phyloP scores from a whole-genome alignment of 192 early-diverging fungal genomes.

The Backusella mclennaniae region DNA sequence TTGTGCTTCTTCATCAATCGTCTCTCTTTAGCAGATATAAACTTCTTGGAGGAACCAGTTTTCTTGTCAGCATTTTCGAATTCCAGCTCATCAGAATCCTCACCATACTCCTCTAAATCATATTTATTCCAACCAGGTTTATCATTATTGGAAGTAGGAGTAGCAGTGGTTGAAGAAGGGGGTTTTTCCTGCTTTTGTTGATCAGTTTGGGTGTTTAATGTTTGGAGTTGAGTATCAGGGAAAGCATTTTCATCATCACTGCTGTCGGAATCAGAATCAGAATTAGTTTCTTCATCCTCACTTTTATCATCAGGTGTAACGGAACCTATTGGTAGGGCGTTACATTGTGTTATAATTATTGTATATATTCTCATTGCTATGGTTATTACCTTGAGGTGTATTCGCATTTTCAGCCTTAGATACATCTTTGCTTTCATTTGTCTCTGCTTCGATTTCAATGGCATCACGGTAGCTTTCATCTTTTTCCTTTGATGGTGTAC shows the following conservation, averaged over 20 bases:
- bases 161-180: not conserved
- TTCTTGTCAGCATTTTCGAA: not conserved
- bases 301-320: constrained; percentile 4
- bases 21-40: constrained; percentile 82
- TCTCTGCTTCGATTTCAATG: constrained; percentile 15
- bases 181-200: not conserved
- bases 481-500: not conserved
- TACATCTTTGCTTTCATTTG: not conserved
- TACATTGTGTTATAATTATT: not conserved
- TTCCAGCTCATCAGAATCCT: constrained; percentile 44
- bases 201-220: constrained; percentile 4
- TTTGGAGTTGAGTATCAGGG: constrained; percentile 48
- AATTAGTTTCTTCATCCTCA: constrained; percentile 30
- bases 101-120: constrained; percentile 52
- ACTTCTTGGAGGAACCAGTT: constrained; percentile 24
- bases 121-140: constrained; percentile 43
- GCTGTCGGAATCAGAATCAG: constrained; percentile 30
- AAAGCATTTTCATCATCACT: constrained; percentile 47
- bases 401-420: not conserved
- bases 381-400: not conserved
- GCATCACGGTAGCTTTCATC: constrained; percentile 1
- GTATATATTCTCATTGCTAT: not conserved
- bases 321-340: not conserved
- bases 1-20: constrained; percentile 72
- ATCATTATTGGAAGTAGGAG: not conserved